Evolutionary conservation across 331 rosid genomes (phyloP).

Genomic region (Rhamnella rubrinervis): DNA sequence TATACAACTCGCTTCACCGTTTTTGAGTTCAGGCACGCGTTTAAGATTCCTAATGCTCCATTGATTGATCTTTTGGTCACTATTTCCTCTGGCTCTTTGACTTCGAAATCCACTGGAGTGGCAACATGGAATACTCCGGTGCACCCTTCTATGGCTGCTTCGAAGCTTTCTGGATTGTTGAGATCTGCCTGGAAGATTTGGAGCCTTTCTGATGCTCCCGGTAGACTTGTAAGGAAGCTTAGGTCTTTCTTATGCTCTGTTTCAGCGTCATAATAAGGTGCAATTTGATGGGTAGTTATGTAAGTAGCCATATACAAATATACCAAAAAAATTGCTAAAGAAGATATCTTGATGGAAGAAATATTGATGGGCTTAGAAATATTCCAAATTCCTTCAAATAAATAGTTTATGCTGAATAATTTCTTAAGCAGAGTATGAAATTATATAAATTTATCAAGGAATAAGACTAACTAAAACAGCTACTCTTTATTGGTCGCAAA

Average conservation of each 20-base stretch:
- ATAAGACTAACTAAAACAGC: too few species aligned
- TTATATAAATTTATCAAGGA: too few species aligned
- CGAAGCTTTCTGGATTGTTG: conserved; percentile 51
- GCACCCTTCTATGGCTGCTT: conserved; percentile 62
- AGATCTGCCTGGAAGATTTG: conserved; percentile 61
- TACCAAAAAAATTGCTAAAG: not conserved
- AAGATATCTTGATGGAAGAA: too few species aligned
- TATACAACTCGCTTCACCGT: conserved; percentile 63
- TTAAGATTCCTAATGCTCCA: conserved; percentile 52
- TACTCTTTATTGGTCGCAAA: too few species aligned
- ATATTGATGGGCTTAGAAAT: too few species aligned
- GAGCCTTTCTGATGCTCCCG: conserved; percentile 50
- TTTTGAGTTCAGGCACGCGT: conserved; percentile 40
- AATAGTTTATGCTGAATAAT: too few species aligned
- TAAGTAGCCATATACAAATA: not conserved
- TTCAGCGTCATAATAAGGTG: not conserved
- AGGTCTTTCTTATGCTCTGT: conserved; percentile 40
- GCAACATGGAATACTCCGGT: conserved; percentile 62
- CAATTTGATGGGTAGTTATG: not conserved
- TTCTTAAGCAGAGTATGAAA: too few species aligned
- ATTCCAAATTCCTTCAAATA: too few species aligned
- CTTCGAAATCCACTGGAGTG: conserved; percentile 34
- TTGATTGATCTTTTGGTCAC: conserved; percentile 46
- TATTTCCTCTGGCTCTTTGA: conserved; percentile 33
- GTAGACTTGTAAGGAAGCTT: conserved; percentile 55